phyloP scores from a whole-genome alignment of 2,329 filamentous ascomycete genomes.

The Neurospora sp. region DNA sequence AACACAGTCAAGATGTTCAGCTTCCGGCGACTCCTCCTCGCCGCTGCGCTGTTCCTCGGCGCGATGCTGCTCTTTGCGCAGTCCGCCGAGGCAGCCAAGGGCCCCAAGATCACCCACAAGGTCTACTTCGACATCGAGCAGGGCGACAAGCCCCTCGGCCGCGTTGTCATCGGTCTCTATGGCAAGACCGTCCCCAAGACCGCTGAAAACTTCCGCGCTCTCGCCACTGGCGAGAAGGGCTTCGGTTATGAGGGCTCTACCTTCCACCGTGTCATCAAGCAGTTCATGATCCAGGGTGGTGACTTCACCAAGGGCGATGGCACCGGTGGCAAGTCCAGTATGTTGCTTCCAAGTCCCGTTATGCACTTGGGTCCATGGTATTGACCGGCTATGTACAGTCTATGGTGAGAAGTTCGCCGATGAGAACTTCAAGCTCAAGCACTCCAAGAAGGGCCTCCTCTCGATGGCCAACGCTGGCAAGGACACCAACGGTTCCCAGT shows the following conservation, averaged over 20 bases:
- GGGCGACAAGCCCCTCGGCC: constrained; percentile 63
- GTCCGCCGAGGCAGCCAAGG: constrained; percentile 64
- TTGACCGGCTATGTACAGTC: constrained; percentile 34
- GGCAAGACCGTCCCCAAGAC: constrained; percentile 79
- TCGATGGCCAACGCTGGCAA: constrained; percentile 80
- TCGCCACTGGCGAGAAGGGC: constrained; percentile 78
- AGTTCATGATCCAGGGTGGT: constrained; percentile 87
- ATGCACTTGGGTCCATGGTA: neutral
- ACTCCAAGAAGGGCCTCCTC: constrained; percentile 73
- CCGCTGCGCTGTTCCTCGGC: constrained; percentile 66
- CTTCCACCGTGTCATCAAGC: constrained; percentile 86
- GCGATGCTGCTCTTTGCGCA: constrained; percentile 65
- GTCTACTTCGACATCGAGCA: constrained; percentile 80
- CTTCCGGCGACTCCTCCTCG: constrained; percentile 59
- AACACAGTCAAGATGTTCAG: constrained; percentile 52
- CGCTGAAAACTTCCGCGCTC: constrained; percentile 62
- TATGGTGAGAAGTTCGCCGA: constrained; percentile 77
- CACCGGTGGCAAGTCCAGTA: constrained; percentile 78
- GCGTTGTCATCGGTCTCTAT: constrained; percentile 73
- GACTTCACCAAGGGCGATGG: constrained; percentile 78
- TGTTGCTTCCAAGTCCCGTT: constrained; percentile 23
- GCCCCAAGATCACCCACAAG: constrained; percentile 93
- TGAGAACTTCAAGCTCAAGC: constrained; percentile 94
- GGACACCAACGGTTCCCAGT: constrained; percentile 82
- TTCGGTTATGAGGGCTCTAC: constrained; percentile 71